Percentiles rank a stretch among this genome's conserved stretches.
Conservation (phyloP, 441 rosid genomes). For the Viola pubescens region DNA sequence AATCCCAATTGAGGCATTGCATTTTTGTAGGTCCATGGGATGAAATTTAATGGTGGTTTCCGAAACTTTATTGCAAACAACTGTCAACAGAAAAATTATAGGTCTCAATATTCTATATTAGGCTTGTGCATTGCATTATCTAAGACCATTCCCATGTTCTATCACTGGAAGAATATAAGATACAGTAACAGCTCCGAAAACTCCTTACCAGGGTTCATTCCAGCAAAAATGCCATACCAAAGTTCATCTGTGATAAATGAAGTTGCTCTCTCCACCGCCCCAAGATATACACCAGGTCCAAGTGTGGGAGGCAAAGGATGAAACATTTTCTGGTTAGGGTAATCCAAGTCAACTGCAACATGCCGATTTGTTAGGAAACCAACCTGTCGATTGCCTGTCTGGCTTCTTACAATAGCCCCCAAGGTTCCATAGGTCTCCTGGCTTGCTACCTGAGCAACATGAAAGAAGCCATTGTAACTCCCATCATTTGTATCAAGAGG, state of each 20-base stretch:
- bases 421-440: slow-evolving; percentile 97
- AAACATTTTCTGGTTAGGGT: slow-evolving; percentile 96
- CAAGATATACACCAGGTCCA: slow-evolving; percentile 90
- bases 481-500: no score
- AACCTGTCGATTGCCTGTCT: slow-evolving; percentile 78
- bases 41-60: no score
- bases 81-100: no score
- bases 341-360: slow-evolving; percentile 90
- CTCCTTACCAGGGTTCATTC: slow-evolving; percentile 81
- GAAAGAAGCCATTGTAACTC: no score
- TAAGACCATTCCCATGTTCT: no score
- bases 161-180: no score
- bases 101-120: no score
- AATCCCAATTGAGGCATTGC: no score
- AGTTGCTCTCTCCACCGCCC: slow-evolving; percentile 96
- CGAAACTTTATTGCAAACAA: no score
- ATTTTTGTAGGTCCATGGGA: no score
- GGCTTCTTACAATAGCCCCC: slow-evolving; percentile 91
- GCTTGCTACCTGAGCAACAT: slow-evolving; percentile 61
- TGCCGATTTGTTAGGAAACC: slow-evolving; percentile 96
- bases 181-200: no score
- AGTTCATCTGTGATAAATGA: slow-evolving; percentile 84
- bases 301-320: slow-evolving; percentile 97
- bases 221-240: slow-evolving; percentile 93
- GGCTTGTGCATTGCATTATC: no score